phyloP scores from a whole-genome alignment of 148 eudicot species.

The Silene latifolia region DNA sequence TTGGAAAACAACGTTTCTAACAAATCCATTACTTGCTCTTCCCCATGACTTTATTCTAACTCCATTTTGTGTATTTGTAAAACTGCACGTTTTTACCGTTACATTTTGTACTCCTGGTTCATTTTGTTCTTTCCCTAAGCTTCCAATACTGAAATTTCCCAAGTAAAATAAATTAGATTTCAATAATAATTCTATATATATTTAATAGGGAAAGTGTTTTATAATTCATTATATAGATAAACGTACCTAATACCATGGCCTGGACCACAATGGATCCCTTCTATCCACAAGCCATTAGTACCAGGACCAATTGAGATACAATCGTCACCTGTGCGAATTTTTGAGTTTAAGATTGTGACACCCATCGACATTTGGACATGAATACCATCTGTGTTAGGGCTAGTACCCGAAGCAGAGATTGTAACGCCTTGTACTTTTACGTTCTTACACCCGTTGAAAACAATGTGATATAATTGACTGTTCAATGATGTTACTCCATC shows the following conservation, averaged over 20 bases:
- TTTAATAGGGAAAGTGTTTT: neutral
- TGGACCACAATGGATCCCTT: constrained; percentile 46
- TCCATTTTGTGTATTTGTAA: constrained; percentile 39
- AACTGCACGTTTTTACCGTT: constrained; percentile 34
- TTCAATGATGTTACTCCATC: constrained; percentile 36
- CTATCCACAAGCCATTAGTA: constrained; percentile 35
- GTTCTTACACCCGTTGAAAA: constrained; percentile 39
- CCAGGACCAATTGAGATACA: constrained; percentile 56
- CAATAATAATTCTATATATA: neutral
- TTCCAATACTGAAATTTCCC: constrained; percentile 40
- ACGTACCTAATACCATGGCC: constrained; percentile 62
- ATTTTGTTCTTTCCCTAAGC: constrained; percentile 31
- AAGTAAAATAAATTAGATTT: neutral
- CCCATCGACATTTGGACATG: constrained; percentile 41
- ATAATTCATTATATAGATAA: too few relatives aligned
- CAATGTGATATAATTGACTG: constrained; percentile 51
- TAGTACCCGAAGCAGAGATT: constrained; percentile 30
- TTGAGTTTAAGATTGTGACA: constrained; percentile 34
- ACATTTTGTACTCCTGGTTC: constrained; percentile 53
- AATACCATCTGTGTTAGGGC: constrained; percentile 60
- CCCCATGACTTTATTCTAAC: constrained; percentile 53
- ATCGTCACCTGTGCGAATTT: constrained; percentile 53
- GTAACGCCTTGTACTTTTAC: constrained; percentile 31
- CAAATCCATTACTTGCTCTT: constrained; percentile 42
- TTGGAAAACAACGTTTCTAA: constrained; percentile 34